Evolutionary conservation across 2,329 filamentous ascomycete genomes (phyloP), one percentile per base, ranked within the genome.

Genomic region (Biscogniauxia mediterranea): DNA sequence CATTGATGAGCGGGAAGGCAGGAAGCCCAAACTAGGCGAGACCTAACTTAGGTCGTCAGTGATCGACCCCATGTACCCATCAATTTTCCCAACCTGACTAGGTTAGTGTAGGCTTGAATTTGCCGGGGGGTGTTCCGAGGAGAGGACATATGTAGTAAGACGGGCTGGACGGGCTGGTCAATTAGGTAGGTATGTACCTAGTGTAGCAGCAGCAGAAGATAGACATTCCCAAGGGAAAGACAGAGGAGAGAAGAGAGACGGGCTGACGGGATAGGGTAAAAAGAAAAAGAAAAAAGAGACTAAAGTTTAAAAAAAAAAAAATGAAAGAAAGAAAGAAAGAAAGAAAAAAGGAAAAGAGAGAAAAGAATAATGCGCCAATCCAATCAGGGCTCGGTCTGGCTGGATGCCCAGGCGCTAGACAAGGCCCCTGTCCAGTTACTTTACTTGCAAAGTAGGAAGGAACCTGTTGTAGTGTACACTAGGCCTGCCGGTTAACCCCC

Each of bases 21-120:
- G 55, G 56, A 52, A 59, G 52, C 19, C 56, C 52, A 52, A 60
- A 63, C 56, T 62, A 61, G 65, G 61, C 65, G 63, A 66, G 65
- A 64, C 61, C 60, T 62, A 63, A 46, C 38, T 11, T n/a, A 46
- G 38, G 38, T 17, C 13, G 38, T 46, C 11, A 46, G 54, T 58
- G 63, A 64, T 66, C 52, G 58, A 58, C 59, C 54, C 56, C 53
- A 54, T 46, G 58, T 52, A 52, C n/a, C 20, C 61, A 63, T 54
- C 59, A 61, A 54, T 61, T 51, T 55, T 58, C 23, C 57, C 59
- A 38, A 20, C 49, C 2, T 57, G 15, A n/a, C 38, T 46, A 46
- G 32, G 9, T 38, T 15, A 15, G 38, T 15, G 15, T 46, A 17
- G 11, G n/a, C 25, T 23, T 56, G 17, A 38, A 46, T 26, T 21